Conservation (phyloP, 106 monocot genomes). For the Cymbidium sinense region DNA sequence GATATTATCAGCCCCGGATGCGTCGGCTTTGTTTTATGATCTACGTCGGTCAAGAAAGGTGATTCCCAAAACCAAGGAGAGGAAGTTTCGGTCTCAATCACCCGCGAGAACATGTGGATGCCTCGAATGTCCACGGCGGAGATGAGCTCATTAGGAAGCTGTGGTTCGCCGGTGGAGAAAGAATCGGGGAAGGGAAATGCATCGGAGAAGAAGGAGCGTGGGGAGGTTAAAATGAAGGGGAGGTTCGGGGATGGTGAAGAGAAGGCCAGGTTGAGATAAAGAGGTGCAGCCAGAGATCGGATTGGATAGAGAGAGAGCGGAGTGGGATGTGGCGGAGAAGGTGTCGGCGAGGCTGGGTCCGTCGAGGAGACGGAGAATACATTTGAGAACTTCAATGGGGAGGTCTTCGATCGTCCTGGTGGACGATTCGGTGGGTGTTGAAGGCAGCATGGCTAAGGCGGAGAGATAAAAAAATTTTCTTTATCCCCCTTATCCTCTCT, state of each 20-base stretch:
- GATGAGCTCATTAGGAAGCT: constrained; percentile 22
- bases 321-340: constrained; percentile 37
- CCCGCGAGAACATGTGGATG: constrained; percentile 36
- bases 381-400: constrained; percentile 47
- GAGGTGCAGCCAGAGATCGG: constrained; percentile 41
- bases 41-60: constrained; percentile 66
- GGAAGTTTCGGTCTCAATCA: constrained; percentile 45
- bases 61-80: constrained; percentile 48
- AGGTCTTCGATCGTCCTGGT: constrained; percentile 55
- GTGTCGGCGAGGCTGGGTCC: constrained; percentile 52
- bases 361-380: constrained; percentile 43
- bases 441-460: no score
- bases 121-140: constrained; percentile 59
- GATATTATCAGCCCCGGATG: neutral
- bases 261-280: constrained; percentile 63
- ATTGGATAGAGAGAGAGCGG: constrained; percentile 27
- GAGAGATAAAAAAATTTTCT: no score
- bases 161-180: no score
- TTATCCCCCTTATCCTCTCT: no score
- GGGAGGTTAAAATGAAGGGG: constrained; percentile 9
- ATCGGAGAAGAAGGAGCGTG: constrained; percentile 42
- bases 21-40: constrained; percentile 12
- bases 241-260: constrained; percentile 20
- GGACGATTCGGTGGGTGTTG: no score
- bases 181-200: neutral